Percentiles rank a stretch among this genome's conserved stretches.
Conservation (phyloP, 106 monocot species). For the Dendrobium huoshanense region DNA sequence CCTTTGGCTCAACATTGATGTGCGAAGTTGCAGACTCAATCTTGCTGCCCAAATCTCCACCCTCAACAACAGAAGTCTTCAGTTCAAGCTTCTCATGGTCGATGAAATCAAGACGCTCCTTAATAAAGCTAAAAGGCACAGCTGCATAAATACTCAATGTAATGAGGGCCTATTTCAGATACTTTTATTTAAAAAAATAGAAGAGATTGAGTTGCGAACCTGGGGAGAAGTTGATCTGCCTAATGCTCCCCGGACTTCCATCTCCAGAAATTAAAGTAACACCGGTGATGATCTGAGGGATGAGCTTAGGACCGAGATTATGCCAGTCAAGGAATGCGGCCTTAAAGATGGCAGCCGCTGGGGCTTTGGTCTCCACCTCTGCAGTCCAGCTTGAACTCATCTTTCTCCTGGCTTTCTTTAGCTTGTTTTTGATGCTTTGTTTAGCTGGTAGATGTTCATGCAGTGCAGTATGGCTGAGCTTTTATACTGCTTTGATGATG, state of each 20-base stretch:
- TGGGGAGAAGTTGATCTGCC: constrained; percentile 7
- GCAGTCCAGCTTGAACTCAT: neutral
- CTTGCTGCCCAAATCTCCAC: constrained; percentile 11
- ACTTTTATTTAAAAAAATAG: too few relatives aligned
- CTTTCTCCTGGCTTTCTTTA: neutral
- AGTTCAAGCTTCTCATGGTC: constrained; percentile 15
- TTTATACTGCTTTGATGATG: neutral
- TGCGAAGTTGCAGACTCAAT: constrained; percentile 10
- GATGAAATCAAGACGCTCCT: constrained; percentile 13
- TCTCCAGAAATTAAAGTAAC: neutral
- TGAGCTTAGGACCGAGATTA: constrained; percentile 13
- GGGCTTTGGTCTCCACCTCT: neutral
- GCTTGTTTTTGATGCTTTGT: neutral
- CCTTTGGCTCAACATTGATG: constrained; percentile 11
- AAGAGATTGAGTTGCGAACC: neutral
- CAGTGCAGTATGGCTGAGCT: neutral
- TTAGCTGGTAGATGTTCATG: neutral
- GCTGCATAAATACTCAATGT: neutral
- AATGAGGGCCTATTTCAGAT: too few relatives aligned
- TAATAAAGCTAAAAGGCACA: constrained; percentile 2
- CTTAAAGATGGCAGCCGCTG: constrained; percentile 1
- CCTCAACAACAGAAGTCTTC: constrained; percentile 6
- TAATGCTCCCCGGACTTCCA: neutral
- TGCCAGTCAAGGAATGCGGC: constrained; percentile 11
- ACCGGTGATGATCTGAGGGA: constrained; percentile 6